Conservation (phyloP, 169 alveolate species). For the Plasmodium yoelii region DNA sequence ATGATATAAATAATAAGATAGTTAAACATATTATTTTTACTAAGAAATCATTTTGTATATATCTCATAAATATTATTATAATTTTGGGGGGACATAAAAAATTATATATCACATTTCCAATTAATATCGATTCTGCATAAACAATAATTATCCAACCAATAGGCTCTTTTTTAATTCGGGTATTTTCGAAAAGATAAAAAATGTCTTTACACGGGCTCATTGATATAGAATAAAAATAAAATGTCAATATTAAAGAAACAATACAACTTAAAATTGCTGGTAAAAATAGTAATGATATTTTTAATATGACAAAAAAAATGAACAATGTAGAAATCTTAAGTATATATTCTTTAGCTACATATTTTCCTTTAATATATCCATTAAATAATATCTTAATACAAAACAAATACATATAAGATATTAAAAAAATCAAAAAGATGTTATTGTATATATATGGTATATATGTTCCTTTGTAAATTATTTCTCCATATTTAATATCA, state of each 20-base stretch:
- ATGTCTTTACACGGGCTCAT: conserved; percentile 47
- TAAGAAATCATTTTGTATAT: conserved; percentile 12
- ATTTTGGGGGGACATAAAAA: conserved; percentile 21
- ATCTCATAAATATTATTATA: conserved; percentile 2
- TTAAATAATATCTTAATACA: conserved; percentile 29
- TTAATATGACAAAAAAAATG: conserved; percentile 39
- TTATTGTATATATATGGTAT: conserved; percentile 53
- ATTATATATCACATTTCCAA: conserved; percentile 60
- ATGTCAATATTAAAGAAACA: conserved; percentile 44
- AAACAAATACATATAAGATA: conserved; percentile 44
- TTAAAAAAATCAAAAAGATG: conserved; percentile 20
- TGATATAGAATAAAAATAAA: conserved; percentile 59
- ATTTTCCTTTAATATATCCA: conserved; percentile 47
- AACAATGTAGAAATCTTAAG: conserved; percentile 52
- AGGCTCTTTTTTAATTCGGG: conserved; percentile 46
- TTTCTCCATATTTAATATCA: conserved; percentile 1
- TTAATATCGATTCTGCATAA: conserved; percentile 42
- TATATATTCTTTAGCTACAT: conserved; percentile 52
- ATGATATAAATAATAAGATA: conserved; percentile 26
- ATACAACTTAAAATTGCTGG: conserved; percentile 42
- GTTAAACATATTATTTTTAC: conserved; percentile 14
- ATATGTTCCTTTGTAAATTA: conserved; percentile 34
- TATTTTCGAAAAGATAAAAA: conserved; percentile 8
- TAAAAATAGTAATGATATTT: conserved; percentile 7
- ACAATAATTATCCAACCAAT: conserved; percentile 70